Evolutionary conservation across 805 yeast genomes (phyloP).

Genomic region (Monosporozyma yasuniensis): DNA sequence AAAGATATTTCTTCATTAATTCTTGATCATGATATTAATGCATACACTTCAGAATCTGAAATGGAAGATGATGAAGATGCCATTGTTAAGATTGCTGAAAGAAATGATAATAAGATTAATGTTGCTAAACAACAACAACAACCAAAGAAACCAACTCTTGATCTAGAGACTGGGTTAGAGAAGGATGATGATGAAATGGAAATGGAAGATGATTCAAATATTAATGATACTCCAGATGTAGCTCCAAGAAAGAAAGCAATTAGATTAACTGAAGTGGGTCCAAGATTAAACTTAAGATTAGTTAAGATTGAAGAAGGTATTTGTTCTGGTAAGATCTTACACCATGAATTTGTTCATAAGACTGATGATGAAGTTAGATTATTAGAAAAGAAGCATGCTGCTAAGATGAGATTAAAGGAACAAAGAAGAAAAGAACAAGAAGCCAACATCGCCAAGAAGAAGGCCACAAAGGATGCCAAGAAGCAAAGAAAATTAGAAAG

Average conservation of each 20-base stretch:
- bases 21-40: constrained; percentile 69
- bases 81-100: constrained; percentile 49
- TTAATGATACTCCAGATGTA: constrained; percentile 5
- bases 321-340: constrained; percentile 79
- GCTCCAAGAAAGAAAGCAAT: constrained; percentile 64
- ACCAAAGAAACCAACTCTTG: constrained; percentile 15
- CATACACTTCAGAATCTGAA: constrained; percentile 83
- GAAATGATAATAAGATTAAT: constrained; percentile 19
- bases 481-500: constrained; percentile 57
- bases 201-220: constrained; percentile 4
- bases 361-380: constrained; percentile 48
- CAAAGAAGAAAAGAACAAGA: constrained; percentile 70
- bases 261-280: constrained; percentile 87
- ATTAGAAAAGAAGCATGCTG: constrained; percentile 60
- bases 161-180: constrained; percentile 15
- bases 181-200: constrained; percentile 14
- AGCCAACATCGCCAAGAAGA: constrained; percentile 67
- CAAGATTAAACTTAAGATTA: constrained; percentile 67
- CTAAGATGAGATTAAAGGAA: constrained; percentile 51
- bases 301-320: constrained; percentile 88
- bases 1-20: constrained; percentile 76
- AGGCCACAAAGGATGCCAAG: constrained; percentile 63
- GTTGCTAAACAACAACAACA: constrained; percentile 5
- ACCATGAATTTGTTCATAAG: constrained; percentile 66
- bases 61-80: constrained; percentile 95